Evolutionary conservation across 495 filamentous ascomycete species (phyloP).

Genomic region (Hypoxylon fragiforme): DNA sequence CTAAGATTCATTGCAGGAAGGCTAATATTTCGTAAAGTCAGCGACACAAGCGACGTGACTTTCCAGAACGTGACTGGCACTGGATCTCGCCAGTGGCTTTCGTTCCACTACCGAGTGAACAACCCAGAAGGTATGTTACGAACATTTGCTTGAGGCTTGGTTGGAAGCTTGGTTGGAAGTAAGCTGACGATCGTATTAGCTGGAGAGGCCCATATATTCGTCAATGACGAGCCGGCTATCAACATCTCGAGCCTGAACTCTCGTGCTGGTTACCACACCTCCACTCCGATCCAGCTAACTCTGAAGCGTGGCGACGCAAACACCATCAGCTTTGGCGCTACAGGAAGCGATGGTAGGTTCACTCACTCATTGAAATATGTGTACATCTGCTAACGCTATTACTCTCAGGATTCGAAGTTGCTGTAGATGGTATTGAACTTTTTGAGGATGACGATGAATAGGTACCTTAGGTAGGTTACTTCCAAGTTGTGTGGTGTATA

Average conservation of each 20-base stretch:
- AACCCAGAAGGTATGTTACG: constrained; percentile 35
- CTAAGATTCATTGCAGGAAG: neutral
- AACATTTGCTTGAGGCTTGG: neutral
- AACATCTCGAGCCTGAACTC: constrained; percentile 48
- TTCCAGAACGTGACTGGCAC: constrained; percentile 48
- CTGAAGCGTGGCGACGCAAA: constrained; percentile 43
- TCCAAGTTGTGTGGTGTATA: no score
- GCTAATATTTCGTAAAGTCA: constrained; percentile 16
- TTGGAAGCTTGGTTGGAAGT: neutral
- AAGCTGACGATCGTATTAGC: constrained; percentile 16
- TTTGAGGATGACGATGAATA: constrained; percentile 38
- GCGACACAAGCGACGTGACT: constrained; percentile 32
- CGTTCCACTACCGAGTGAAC: constrained; percentile 45
- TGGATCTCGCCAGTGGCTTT: constrained; percentile 45
- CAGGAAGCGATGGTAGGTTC: constrained; percentile 36
- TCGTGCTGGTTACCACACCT: constrained; percentile 45
- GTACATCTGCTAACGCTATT: constrained; percentile 3
- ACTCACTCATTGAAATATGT: neutral
- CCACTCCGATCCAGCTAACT: constrained; percentile 41
- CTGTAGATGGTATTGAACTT: constrained; percentile 39
- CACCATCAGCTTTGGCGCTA: constrained; percentile 44
- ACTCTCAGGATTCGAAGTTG: constrained; percentile 35
- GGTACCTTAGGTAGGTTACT: no score
- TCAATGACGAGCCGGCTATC: constrained; percentile 43
- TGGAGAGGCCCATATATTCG: constrained; percentile 45